Conservation (phyloP, 176 grass and related monocot genomes). For the Oryza meridionalis region DNA sequence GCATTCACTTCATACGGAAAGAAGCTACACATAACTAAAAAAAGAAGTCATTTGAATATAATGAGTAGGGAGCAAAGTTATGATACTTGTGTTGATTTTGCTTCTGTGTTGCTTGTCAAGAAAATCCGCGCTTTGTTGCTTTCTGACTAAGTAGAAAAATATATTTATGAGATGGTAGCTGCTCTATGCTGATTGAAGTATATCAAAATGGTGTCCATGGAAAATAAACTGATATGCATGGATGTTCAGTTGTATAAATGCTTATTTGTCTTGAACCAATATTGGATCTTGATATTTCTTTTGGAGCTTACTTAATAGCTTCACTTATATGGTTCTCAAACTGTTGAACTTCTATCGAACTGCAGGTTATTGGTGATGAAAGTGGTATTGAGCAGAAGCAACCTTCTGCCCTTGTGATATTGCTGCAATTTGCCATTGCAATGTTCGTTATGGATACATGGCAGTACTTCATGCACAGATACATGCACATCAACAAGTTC, state of each 20-base stretch:
- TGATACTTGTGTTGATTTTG: neutral
- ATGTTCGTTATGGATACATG: constrained; percentile 92
- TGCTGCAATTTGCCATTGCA: constrained; percentile 57
- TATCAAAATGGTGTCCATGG: neutral
- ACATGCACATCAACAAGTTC: constrained; percentile 89
- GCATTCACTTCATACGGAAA: constrained; percentile 16
- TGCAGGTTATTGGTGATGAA: constrained; percentile 73
- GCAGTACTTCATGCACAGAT: constrained; percentile 95
- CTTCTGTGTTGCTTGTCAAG: neutral
- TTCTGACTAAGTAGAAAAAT: neutral
- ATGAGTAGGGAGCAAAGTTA: neutral
- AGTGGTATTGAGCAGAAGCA: constrained; percentile 50
- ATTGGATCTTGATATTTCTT: neutral
- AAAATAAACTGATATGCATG: neutral
- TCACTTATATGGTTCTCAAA: constrained; percentile 18
- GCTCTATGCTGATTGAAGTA: constrained; percentile 1
- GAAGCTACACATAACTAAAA: constrained; percentile 20
- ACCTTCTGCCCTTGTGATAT: constrained; percentile 52
- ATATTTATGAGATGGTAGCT: neutral
- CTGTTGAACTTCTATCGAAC: constrained; percentile 32
- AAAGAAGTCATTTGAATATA: neutral
- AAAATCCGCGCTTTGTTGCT: constrained; percentile 12
- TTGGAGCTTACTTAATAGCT: neutral
- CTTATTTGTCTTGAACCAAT: neutral
- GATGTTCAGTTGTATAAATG: neutral